Evolutionary conservation across 768 basidiomycete genomes (phyloP), one percentile per base, ranked within the genome.

Genomic region (Phlegmacium glaucopus): DNA sequence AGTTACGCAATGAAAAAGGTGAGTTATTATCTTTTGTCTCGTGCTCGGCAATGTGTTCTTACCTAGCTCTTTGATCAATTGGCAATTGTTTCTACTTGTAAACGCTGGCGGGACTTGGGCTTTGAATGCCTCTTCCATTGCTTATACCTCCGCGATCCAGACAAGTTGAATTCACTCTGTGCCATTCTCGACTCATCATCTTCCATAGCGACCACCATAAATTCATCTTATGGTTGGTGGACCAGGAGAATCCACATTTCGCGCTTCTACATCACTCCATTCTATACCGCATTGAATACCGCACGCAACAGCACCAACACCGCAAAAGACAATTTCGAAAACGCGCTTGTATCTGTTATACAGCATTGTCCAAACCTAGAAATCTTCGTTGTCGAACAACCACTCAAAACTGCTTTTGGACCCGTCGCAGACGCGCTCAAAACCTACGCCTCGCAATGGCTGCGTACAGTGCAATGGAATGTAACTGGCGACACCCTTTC

Each of bases 1-100:
- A 82, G 79, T 50, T 86, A 85, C 53, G 65, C 71, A 3, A 86
- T 79, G 4, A 85, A 87, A 60, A 86, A 83, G 72, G 87, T 85
- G 51, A 11, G 71, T 52, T 39, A 34, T 34, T n/a, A 3, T 34
- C 2, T 34, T 22, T 36, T 39, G n/a, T 35, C 10, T 25, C n/a
- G 15, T 6, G 13, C 37, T 22, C 15, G 17, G 17, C 17, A 32
- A 29, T n/a, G 17, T 30, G 15, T n/a, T 34, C 28, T 22, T 53
- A 28, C 39, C 39, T 18, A 18, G 27, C 44, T 25, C n/a, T 26
- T 47, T 32, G n/a, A 13, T 0, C 43, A 90, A 22, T 22, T 3
- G 85, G 75, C 84, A 1, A 83, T 90, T 45, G 78, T 85, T 51
- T 64, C 75, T 2, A 87, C 86, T 0, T 89, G 85, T 59, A 77